These are phyloP conservation scores for Conticribra guillardii DNA, from an alignment of 108 stramenopile species.

Conservation along the genomic window DNA sequence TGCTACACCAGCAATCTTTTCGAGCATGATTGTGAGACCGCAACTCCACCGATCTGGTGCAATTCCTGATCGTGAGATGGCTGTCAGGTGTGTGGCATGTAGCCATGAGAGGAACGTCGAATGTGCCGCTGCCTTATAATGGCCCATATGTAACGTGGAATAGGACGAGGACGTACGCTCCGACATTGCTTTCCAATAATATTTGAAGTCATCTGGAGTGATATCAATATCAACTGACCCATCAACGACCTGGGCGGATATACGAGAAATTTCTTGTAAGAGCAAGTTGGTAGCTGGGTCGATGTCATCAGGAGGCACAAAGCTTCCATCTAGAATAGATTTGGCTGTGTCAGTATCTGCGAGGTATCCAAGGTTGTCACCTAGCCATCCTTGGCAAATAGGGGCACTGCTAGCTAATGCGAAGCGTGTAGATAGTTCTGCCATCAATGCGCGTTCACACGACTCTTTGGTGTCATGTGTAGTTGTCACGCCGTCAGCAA, in stretches of 20 bases:
- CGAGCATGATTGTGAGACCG: neutral
- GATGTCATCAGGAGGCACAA: neutral
- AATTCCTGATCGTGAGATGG: too few relatives aligned
- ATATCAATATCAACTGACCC: neutral
- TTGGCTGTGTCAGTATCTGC: constrained; percentile 1
- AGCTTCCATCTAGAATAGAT: neutral
- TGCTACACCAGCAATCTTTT: neutral
- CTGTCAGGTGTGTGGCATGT: too few relatives aligned
- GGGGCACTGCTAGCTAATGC: neutral
- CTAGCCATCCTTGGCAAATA: neutral
- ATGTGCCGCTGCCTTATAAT: constrained; percentile 9
- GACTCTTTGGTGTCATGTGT: too few relatives aligned
- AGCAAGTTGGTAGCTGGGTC: constrained; percentile 1
- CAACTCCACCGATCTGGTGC: too few relatives aligned
- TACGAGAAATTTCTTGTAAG: neutral
- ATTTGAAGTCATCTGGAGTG: constrained; percentile 1
- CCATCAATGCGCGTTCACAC: too few relatives aligned
- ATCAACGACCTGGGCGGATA: neutral
- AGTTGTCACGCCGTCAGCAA: too few relatives aligned
- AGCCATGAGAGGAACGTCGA: too few relatives aligned
- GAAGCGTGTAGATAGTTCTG: too few relatives aligned
- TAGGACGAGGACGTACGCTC: constrained; percentile 18
- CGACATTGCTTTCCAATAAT: constrained; percentile 11
- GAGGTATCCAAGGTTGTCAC: constrained; percentile 9
- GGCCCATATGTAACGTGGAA: constrained; percentile 1